These are phyloP conservation scores for Talaromyces amestolkiae DNA, from an alignment of 2,329 filamentous ascomycete species.

Conservation along the genomic window DNA sequence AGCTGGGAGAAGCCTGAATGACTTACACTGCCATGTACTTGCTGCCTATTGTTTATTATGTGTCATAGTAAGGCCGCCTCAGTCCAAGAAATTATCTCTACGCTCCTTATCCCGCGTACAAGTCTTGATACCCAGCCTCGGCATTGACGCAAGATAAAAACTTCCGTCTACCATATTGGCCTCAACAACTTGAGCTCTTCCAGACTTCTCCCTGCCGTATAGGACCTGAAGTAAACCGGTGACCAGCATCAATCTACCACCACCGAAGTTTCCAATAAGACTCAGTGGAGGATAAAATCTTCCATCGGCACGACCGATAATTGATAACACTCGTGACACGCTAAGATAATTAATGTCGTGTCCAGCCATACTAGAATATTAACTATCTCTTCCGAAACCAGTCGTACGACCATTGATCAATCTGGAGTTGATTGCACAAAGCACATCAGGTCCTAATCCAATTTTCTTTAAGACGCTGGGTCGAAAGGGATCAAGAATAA, in stretches of 20 bases:
- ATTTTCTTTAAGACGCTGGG: conserved; percentile 81
- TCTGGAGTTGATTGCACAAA: conserved; percentile 65
- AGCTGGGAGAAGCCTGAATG: too few species aligned
- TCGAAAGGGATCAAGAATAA: conserved; percentile 85
- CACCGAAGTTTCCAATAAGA: conserved; percentile 81
- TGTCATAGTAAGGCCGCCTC: conserved; percentile 82
- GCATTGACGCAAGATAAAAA: conserved; percentile 71
- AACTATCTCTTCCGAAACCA: conserved; percentile 80
- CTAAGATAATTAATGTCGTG: conserved; percentile 94
- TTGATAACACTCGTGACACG: conserved; percentile 69
- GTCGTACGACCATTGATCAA: conserved; percentile 78
- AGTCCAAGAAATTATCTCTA: conserved; percentile 73
- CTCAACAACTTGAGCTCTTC: conserved; percentile 78
- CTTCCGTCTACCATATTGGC: conserved; percentile 90
- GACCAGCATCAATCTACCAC: conserved; percentile 74
- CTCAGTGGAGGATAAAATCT: conserved; percentile 61
- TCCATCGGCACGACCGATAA: conserved; percentile 64
- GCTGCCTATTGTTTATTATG: conserved; percentile 69
- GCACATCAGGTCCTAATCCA: conserved; percentile 64
- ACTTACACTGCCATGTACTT: conserved; percentile 67
- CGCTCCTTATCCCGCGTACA: conserved; percentile 63
- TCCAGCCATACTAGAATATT: conserved; percentile 77
- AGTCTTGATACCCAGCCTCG: conserved; percentile 55
- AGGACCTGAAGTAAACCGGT: conserved; percentile 76
- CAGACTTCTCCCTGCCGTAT: conserved; percentile 58